Evolutionary conservation across 768 basidiomycete species (phyloP), one percentile per base, ranked within the genome.

Genomic region (Leccinellum luteum): DNA sequence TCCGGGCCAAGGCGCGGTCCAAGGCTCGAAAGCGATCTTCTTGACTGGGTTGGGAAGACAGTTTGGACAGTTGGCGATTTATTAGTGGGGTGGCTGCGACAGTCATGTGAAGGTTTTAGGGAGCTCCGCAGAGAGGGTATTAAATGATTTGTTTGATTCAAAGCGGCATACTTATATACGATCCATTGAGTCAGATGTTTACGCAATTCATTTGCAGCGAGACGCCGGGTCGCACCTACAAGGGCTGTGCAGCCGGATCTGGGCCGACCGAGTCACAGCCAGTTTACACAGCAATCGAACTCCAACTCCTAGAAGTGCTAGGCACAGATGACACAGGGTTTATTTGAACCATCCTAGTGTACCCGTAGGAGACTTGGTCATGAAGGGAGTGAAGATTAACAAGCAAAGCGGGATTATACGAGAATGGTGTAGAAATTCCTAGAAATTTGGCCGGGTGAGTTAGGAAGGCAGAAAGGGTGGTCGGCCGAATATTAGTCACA

Each of bases 51-150:
- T 61, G 55, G 27, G 70, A 60, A 28, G 70, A 55, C 71, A 74
- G 61, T 56, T 72, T 72, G 70, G 66, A 56, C 72, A 73, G 59
- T 56, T 72, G 74, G 64, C 47, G 64, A 30, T 56, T 23, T n/a
- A 64, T 58, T 7, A 52, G 17, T 3, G 60, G 2, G 19, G 70
- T 32, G 12, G 69, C 63, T 32, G 48, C 44, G 43, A 52, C 51
- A 6, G 71, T 74, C 72, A 72, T 72, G 9, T 17, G 19, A 57
- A 45, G 19, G 19, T 54, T 43, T 55, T 4, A 3, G 9, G 2
- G 28, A 27, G n/a, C 19, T 17, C 3, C 27, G 52, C 13, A 32
- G 30, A 38, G 25, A 23, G n/a, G 15, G 17, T 4, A 19, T 35
- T 19, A 19, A 31, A 34, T 45, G n/a, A 28, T 38, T 38, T 38